phyloP scores from a whole-genome alignment of 768 basidiomycete genomes.

The Auricularia sp. region DNA sequence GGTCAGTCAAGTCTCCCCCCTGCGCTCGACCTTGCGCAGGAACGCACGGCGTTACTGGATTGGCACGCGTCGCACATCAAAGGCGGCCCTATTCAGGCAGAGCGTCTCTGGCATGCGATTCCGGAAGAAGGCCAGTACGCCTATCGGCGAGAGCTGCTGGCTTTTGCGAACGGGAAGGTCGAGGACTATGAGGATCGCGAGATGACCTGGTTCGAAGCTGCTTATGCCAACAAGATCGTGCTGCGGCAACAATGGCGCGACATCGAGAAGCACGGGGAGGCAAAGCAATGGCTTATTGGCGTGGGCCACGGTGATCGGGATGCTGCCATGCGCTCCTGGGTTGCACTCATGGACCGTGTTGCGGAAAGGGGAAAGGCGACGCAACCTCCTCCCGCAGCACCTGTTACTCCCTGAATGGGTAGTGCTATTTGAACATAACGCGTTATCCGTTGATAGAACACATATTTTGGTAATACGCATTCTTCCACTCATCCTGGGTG shows the following conservation, averaged over 20 bases:
- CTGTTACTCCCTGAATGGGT: too few species aligned
- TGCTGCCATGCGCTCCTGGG: background rate
- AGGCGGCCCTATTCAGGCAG: background rate
- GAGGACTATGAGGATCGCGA: slow-evolving; percentile 20
- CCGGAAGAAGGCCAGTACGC: slow-evolving; percentile 47
- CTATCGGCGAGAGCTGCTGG: slow-evolving; percentile 53
- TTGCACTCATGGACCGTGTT: background rate
- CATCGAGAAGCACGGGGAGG: slow-evolving; percentile 46
- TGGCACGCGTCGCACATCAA: slow-evolving; percentile 31
- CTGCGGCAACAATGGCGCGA: slow-evolving; percentile 50
- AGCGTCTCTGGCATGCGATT: slow-evolving; percentile 42
- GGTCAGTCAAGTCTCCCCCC: background rate
- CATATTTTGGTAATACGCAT: too few species aligned
- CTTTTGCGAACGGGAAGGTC: slow-evolving; percentile 29
- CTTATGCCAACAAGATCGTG: slow-evolving; percentile 37
- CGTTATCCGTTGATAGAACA: too few species aligned
- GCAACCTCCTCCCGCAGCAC: too few species aligned
- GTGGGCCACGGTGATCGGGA: slow-evolving; percentile 41
- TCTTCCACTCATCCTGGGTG: too few species aligned
- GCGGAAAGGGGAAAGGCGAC: background rate
- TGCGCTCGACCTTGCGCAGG: slow-evolving; percentile 36
- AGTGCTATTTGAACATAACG: too few species aligned
- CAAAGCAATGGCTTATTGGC: slow-evolving; percentile 48
- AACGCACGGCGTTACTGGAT: slow-evolving; percentile 38
- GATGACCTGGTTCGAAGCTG: slow-evolving; percentile 50